These are phyloP conservation scores for Bromus sterilis DNA, from an alignment of 176 grass and related monocot species.

Conservation along the genomic window DNA sequence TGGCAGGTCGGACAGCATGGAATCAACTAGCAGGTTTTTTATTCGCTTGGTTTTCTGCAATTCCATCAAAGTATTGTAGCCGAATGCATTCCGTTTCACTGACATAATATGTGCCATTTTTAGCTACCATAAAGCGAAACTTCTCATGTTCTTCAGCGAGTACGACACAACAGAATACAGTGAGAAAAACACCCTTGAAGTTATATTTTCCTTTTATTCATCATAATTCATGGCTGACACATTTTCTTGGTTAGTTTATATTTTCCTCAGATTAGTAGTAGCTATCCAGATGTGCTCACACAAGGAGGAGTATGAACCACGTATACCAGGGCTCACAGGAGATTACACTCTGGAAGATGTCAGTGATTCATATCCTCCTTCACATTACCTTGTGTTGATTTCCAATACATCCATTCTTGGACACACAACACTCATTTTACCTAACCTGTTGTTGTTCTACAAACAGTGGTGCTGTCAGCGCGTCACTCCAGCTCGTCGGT, in stretches of 20 bases:
- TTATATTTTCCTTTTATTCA: neutral
- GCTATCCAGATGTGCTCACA: slow-evolving; percentile 33
- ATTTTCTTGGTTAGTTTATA: slow-evolving; percentile 31
- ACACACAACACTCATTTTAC: neutral
- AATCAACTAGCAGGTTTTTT: slow-evolving; percentile 4
- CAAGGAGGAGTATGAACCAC: neutral
- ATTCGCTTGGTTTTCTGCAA: neutral
- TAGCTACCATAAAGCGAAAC: slow-evolving; percentile 18
- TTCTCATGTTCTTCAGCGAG: slow-evolving; percentile 12
- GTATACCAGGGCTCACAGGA: neutral
- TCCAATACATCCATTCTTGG: neutral
- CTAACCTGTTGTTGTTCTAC: neutral
- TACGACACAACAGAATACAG: neutral
- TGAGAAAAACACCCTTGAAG: slow-evolving; percentile 17
- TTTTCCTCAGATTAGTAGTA: slow-evolving; percentile 37
- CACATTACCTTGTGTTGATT: neutral
- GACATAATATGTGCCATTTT: neutral
- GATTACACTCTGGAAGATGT: slow-evolving; percentile 6
- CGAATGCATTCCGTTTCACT: neutral
- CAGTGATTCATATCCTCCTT: neutral
- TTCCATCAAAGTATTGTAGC: neutral
- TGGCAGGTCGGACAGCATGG: neutral
- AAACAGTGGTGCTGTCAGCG: neutral
- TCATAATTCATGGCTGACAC: slow-evolving; percentile 4
- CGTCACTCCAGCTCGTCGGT: neutral